Percentiles rank a stretch among this genome's conserved stretches.
Conservation (phyloP, 2,329 filamentous ascomycete species). For the Chrysosporium queenslandicum region DNA sequence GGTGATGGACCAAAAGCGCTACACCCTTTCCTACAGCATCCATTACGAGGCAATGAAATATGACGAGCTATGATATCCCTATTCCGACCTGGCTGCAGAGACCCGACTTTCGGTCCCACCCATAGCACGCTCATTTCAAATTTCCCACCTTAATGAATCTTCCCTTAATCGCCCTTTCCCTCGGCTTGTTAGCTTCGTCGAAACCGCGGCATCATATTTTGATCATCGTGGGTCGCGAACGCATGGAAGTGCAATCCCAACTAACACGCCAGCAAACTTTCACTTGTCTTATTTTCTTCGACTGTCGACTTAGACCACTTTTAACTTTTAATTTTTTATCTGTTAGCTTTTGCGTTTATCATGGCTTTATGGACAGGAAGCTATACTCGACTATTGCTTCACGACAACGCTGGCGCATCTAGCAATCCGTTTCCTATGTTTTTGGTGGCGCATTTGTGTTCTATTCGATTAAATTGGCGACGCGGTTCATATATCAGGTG, state of each 20-base stretch:
- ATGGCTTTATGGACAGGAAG: too few species aligned
- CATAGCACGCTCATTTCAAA: neutral
- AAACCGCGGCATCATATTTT: neutral
- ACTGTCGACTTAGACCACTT: neutral
- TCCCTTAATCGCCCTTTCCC: too few species aligned
- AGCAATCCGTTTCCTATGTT: conserved; percentile 6
- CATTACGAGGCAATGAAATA: conserved; percentile 3
- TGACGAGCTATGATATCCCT: neutral
- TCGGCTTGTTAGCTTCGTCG: too few species aligned
- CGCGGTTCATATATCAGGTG: conserved; percentile 2
- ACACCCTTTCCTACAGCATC: neutral
- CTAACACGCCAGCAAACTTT: neutral
- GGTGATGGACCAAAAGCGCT: too few species aligned
- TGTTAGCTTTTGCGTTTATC: too few species aligned
- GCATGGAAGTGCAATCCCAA: neutral
- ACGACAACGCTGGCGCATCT: neutral
- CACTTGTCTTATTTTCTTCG: neutral
- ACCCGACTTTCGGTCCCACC: neutral
- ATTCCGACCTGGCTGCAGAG: neutral
- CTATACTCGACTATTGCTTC: too few species aligned
- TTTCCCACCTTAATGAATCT: neutral
- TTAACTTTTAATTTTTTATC: neutral
- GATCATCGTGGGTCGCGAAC: neutral
- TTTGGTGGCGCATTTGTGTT: neutral
- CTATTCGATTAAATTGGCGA: neutral